Conservation (phyloP, 192 early-diverging fungal species). For the Chytriomyces sp. region DNA sequence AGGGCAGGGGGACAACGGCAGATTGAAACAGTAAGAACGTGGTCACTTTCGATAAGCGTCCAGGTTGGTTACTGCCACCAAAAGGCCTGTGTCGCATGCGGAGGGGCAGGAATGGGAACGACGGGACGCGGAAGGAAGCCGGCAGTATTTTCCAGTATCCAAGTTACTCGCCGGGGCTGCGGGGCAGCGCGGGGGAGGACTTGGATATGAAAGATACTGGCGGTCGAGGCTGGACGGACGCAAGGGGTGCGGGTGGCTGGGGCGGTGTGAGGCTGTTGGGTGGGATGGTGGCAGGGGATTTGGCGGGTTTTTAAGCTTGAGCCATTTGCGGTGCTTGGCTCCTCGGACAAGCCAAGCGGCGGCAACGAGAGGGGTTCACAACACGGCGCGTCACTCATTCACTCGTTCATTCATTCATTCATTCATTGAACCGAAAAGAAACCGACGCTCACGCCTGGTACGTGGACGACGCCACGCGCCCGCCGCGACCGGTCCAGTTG, state of each 20-base stretch:
- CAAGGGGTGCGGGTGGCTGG: background rate
- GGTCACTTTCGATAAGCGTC: background rate
- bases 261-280: background rate
- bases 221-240: background rate
- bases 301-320: background rate
- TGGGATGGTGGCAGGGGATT: background rate
- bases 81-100: background rate
- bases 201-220: background rate
- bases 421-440: background rate
- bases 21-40: background rate
- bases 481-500: conserved; percentile 98
- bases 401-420: background rate
- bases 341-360: background rate
- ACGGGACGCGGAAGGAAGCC: background rate
- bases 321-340: background rate
- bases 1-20: background rate
- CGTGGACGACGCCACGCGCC: conserved; percentile 69
- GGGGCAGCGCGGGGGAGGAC: background rate
- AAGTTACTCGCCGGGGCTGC: conserved; percentile 1
- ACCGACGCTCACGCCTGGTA: conserved; percentile 60
- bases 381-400: background rate
- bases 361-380: background rate
- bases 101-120: background rate
- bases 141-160: conserved; percentile 5
- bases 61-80: background rate